Conservation (phyloP, 2,329 filamentous ascomycete genomes). For the Myriosclerotinia curreyana region DNA sequence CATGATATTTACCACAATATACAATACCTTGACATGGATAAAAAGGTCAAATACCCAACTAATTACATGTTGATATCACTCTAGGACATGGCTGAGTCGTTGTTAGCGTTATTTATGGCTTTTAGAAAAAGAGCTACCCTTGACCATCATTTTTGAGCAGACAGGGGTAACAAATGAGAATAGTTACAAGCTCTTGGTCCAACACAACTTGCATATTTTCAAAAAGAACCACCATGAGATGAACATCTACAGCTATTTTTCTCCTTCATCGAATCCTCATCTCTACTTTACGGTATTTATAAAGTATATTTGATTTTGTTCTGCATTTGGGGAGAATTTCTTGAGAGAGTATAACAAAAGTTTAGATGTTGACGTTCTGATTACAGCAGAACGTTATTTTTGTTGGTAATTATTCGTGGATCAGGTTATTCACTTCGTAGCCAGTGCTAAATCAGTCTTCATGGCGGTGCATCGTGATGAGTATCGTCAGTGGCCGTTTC, state of each 20-base stretch:
- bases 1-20: neutral
- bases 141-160: neutral
- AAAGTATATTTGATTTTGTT: neutral
- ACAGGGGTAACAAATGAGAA: neutral
- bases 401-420: neutral
- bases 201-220: neutral
- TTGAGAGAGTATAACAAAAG: neutral
- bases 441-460: slow-evolving; percentile 10
- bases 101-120: neutral
- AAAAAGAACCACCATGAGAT: neutral
- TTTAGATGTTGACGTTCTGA: neutral
- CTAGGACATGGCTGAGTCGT: neutral
- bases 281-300: neutral
- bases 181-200: neutral
- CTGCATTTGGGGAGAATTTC: neutral
- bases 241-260: too few relatives aligned
- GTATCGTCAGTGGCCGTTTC: slow-evolving; percentile 55
- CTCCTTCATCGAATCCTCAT: too few relatives aligned
- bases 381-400: neutral
- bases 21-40: neutral
- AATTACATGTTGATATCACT: neutral
- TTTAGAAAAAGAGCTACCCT: slow-evolving; percentile 3
- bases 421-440: neutral
- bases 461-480: slow-evolving; percentile 41
- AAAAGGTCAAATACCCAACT: neutral